phyloP scores from a whole-genome alignment of 2,329 filamentous ascomycete species.

The Talaromyces sp. region DNA sequence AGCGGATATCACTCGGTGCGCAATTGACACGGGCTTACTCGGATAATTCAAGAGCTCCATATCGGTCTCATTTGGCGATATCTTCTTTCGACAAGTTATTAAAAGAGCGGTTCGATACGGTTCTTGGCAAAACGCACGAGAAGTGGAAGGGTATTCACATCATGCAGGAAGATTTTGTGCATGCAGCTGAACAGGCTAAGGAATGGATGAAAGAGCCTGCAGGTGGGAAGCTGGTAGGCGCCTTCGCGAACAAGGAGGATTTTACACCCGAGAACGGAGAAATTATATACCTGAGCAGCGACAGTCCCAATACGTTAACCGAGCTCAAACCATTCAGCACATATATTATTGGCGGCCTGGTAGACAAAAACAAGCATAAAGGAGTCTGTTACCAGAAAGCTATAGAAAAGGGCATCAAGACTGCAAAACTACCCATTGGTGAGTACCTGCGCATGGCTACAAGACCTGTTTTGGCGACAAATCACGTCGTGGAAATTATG shows the following conservation, averaged over 20 bases:
- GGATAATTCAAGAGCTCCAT: constrained; percentile 68
- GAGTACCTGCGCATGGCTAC: constrained; percentile 89
- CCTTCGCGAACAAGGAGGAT: constrained; percentile 45
- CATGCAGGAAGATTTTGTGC: constrained; percentile 66
- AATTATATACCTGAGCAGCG: constrained; percentile 84
- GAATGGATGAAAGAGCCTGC: constrained; percentile 58
- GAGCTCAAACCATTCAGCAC: constrained; percentile 80
- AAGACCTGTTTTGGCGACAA: constrained; percentile 80
- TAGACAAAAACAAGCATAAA: constrained; percentile 96
- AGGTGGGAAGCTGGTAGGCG: constrained; percentile 56
- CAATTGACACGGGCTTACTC: constrained; percentile 88
- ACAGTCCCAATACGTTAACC: constrained; percentile 79
- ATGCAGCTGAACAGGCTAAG: constrained; percentile 61
- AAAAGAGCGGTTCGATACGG: constrained; percentile 71
- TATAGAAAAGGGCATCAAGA: constrained; percentile 68
- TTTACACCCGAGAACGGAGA: constrained; percentile 45
- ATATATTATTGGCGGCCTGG: constrained; percentile 89
- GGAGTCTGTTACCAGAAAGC: constrained; percentile 85
- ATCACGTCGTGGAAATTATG: constrained; percentile 97
- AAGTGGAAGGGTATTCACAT: constrained; percentile 77
- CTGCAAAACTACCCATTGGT: constrained; percentile 89
- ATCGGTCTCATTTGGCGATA: constrained; percentile 66
- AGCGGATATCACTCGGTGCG: constrained; percentile 72
- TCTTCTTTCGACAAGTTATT: constrained; percentile 72
- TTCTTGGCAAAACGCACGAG: constrained; percentile 64